Percentiles rank a stretch among this genome's conserved stretches.
Evolutionary conservation across 2,329 filamentous ascomycete genomes (phyloP).

Genomic region (Lasiodiplodia hormozganensis): DNA sequence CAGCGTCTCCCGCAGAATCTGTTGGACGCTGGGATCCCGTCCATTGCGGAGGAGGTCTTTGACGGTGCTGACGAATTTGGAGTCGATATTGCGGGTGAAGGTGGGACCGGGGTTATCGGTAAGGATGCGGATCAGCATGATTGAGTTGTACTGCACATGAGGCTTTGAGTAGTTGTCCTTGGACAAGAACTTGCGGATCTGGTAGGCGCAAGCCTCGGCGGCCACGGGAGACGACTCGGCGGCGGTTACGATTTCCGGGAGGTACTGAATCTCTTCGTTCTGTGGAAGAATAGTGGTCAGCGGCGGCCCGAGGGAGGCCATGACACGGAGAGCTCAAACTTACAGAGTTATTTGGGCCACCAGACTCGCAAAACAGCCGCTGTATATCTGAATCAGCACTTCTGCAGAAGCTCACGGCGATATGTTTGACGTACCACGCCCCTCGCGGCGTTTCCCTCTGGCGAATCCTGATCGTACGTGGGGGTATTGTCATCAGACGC

Average conservation of each 20-base stretch:
- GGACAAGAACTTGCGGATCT: slow-evolving; percentile 82
- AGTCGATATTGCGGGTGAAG: slow-evolving; percentile 90
- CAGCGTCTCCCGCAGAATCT: slow-evolving; percentile 87
- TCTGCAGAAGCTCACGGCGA: slow-evolving; percentile 29
- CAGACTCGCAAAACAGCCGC: slow-evolving; percentile 84
- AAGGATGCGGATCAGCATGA: slow-evolving; percentile 94
- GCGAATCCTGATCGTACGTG: slow-evolving; percentile 59
- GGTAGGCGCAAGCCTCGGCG: slow-evolving; percentile 78
- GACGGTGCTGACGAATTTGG: slow-evolving; percentile 77
- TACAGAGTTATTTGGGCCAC: slow-evolving; percentile 58
- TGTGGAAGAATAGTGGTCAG: slow-evolving; percentile 44
- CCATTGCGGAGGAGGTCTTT: slow-evolving; percentile 77
- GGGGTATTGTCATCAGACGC: slow-evolving; percentile 30
- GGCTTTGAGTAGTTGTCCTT: slow-evolving; percentile 71
- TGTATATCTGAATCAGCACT: slow-evolving; percentile 44
- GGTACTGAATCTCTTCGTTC: slow-evolving; percentile 89
- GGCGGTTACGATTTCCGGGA: slow-evolving; percentile 91
- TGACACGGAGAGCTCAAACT: slow-evolving; percentile 26
- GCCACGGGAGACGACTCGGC: slow-evolving; percentile 91
- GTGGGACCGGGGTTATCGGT: slow-evolving; percentile 87
- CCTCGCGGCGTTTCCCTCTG: slow-evolving; percentile 70
- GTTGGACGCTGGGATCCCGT: slow-evolving; percentile 77
- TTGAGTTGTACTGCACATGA: slow-evolving; percentile 89
- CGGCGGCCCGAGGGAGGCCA: not conserved
- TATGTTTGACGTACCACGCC: slow-evolving; percentile 55